A percentile compares a stretch with the other conserved stretches of the same genome.
Conservation (phyloP, 2,329 filamentous ascomycete species). For the Epichloe coenophiala region DNA sequence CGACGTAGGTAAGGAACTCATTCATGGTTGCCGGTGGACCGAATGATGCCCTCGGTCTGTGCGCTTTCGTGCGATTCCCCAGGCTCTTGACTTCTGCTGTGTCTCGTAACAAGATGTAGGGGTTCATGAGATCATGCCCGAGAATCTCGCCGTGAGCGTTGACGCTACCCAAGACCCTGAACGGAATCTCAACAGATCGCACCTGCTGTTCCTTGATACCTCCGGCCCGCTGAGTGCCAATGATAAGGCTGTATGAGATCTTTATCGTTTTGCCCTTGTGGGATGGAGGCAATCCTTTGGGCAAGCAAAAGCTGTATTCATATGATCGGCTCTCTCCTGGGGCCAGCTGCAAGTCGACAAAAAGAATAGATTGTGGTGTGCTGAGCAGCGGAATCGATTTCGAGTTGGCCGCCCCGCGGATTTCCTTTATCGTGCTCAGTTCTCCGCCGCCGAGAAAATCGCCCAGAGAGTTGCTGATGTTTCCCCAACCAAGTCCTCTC, state of each 20-base stretch:
- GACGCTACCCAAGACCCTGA: conserved; percentile 85
- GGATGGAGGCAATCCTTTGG: conserved; percentile 77
- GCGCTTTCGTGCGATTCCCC: conserved; percentile 13
- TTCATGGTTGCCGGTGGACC: conserved; percentile 32
- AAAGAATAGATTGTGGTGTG: conserved; percentile 88
- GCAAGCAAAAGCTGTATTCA: conserved; percentile 75
- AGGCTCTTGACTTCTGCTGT: conserved; percentile 52
- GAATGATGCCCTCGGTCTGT: conserved; percentile 15
- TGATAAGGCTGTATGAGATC: conserved; percentile 77
- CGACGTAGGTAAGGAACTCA: conserved; percentile 65
- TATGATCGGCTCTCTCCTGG: conserved; percentile 83
- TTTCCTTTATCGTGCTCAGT: conserved; percentile 87
- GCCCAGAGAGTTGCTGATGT: conserved; percentile 74
- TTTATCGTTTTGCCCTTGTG: conserved; percentile 91
- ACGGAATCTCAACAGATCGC: conserved; percentile 82
- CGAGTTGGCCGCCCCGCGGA: conserved; percentile 75
- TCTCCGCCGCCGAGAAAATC: conserved; percentile 78
- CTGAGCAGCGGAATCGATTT: conserved; percentile 85
- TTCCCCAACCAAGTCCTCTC: conserved; percentile 75
- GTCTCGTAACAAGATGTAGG: conserved; percentile 80
- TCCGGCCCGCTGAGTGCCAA: conserved; percentile 80
- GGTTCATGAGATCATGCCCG: conserved; percentile 87
- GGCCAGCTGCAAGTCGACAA: conserved; percentile 77
- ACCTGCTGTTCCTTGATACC: conserved; percentile 69
- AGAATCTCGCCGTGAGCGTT: conserved; percentile 79